A percentile compares a stretch with the other conserved stretches of the same genome.
phyloP scores from a whole-genome alignment of 73 alveolate species.

The Loxodes magnus region DNA sequence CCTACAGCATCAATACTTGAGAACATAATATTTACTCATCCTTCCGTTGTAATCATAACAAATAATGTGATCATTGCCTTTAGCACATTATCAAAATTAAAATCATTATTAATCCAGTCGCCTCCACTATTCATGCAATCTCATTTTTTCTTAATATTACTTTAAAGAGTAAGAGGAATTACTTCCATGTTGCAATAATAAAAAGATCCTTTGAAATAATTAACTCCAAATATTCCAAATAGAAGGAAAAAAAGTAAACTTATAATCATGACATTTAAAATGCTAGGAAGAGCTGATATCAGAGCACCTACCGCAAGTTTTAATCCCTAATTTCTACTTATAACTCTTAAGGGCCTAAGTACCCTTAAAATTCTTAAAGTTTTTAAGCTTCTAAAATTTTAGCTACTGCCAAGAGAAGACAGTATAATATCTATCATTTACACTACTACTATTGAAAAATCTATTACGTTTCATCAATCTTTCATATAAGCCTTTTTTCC shows the following conservation, averaged over 20 bases:
- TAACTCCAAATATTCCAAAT: slow-evolving; percentile 64
- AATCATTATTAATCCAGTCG: slow-evolving; percentile 40
- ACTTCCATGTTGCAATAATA: slow-evolving; percentile 38
- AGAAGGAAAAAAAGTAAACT: slow-evolving; percentile 43
- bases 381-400: slow-evolving; percentile 56
- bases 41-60: slow-evolving; percentile 70
- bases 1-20: slow-evolving; percentile 35
- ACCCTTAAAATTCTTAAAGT: slow-evolving; percentile 76
- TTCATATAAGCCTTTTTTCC: slow-evolving; percentile 72
- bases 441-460: slow-evolving; percentile 79
- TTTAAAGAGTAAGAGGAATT: no score
- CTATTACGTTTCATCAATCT: slow-evolving; percentile 90
- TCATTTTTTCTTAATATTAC: neutral
- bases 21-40: slow-evolving; percentile 87
- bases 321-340: slow-evolving; percentile 70
- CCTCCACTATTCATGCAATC: slow-evolving; percentile 49
- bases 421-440: slow-evolving; percentile 68
- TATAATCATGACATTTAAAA: slow-evolving; percentile 66
- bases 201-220: slow-evolving; percentile 51
- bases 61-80: slow-evolving; percentile 66
- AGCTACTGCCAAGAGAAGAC: slow-evolving; percentile 36
- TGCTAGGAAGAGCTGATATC: slow-evolving; percentile 72
- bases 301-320: slow-evolving; percentile 75
- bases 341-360: slow-evolving; percentile 78
- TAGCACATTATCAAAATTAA: slow-evolving; percentile 73